Conservation (phyloP, 2,329 filamentous ascomycete species). For the Aureobasidium sp. region DNA sequence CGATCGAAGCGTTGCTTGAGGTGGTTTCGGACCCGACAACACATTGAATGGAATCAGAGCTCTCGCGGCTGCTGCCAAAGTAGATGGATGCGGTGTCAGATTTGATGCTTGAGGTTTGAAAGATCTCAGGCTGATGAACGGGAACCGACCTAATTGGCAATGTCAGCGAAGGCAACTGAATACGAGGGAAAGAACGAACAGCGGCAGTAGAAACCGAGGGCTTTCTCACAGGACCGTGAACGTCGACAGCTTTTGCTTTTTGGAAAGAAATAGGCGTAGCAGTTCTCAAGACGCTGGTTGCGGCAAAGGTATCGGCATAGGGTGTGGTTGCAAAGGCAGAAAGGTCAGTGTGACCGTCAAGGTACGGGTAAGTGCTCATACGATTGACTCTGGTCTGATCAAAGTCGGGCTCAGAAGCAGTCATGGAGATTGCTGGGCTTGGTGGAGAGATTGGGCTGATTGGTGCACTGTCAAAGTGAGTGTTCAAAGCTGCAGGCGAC, state of each 20-base stretch:
- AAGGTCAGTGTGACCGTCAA: not conserved
- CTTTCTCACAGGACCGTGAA: not conserved
- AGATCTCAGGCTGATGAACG: not conserved
- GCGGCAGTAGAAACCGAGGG: too few species aligned
- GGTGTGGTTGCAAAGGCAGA: not conserved
- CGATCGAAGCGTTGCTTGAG: not conserved
- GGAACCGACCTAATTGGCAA: not conserved
- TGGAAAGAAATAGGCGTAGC: not conserved
- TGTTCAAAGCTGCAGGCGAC: not conserved
- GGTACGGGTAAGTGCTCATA: not conserved
- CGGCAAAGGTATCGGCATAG: not conserved
- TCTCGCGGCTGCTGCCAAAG: too few species aligned
- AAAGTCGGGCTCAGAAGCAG: not conserved
- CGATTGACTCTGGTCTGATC: not conserved
- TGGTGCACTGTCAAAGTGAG: not conserved
- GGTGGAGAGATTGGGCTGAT: not conserved
- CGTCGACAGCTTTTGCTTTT: not conserved
- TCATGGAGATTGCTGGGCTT: not conserved
- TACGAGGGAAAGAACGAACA: not conserved
- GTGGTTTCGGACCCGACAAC: not conserved
- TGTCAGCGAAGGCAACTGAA: not conserved
- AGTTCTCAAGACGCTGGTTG: not conserved
- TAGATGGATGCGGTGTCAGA: too few species aligned
- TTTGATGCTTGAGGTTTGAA: not conserved
- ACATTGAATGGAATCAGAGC: too few species aligned